A percentile compares a stretch with the other conserved stretches of the same genome.
These are phyloP conservation scores for Mucuna pruriens DNA, from an alignment of 306 rosid species.

Conservation along the genomic window DNA sequence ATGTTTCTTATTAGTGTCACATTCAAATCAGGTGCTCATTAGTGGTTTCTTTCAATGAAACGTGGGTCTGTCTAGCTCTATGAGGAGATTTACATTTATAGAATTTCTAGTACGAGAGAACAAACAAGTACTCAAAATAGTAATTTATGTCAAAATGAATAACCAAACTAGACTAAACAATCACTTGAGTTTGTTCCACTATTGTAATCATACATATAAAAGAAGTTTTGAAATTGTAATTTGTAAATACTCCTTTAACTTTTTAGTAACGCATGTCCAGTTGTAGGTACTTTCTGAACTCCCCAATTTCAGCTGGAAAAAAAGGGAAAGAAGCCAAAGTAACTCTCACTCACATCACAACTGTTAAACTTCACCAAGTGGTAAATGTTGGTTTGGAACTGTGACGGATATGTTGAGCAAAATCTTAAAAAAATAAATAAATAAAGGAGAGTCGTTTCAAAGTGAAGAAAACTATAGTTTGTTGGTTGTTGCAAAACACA, in stretches of 20 bases:
- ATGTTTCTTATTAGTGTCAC: conserved; percentile 17
- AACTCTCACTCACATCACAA: neutral
- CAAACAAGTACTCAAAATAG: conserved; percentile 28
- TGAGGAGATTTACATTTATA: conserved; percentile 24
- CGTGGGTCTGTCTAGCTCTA: conserved; percentile 38
- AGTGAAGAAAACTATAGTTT: conserved; percentile 3
- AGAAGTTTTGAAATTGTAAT: neutral
- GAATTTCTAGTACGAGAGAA: conserved; percentile 30
- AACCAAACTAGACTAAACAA: conserved; percentile 11
- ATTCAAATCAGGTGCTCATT: conserved; percentile 35
- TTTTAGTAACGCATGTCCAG: neutral
- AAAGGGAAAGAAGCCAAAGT: neutral
- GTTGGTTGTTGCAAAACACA: conserved; percentile 40
- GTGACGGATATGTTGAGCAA: neutral
- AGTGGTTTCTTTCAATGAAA: conserved; percentile 43
- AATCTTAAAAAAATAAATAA: neutral
- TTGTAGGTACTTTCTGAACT: neutral
- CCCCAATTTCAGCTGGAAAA: conserved; percentile 1
- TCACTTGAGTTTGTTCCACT: conserved; percentile 9
- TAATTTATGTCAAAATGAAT: conserved; percentile 18
- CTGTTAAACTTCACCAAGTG: neutral
- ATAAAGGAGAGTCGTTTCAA: too few species aligned
- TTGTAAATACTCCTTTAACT: neutral
- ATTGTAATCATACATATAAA: neutral
- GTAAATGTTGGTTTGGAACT: neutral